Evolutionary conservation across 495 filamentous ascomycete genomes (phyloP).

Genomic region (Rusavskia elegans): DNA sequence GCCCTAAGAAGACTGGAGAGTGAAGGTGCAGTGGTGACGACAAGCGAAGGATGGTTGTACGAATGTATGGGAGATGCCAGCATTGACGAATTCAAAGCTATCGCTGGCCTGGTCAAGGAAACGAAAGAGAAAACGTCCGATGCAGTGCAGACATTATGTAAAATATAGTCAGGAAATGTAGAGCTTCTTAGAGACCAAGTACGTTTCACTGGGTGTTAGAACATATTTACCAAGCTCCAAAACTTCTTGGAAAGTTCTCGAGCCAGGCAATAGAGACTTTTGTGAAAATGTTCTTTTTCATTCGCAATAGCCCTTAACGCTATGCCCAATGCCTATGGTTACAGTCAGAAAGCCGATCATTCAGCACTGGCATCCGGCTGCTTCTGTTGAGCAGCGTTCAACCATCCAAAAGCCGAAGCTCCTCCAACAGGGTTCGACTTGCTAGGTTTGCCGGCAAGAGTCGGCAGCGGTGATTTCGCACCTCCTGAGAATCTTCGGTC

Average conservation of each 20-base stretch:
- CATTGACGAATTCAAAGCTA: constrained; percentile 54
- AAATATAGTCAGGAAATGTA: constrained; percentile 32
- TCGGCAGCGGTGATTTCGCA: constrained; percentile 14
- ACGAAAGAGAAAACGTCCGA: constrained; percentile 47
- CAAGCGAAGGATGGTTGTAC: constrained; percentile 83
- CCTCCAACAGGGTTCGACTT: constrained; percentile 70
- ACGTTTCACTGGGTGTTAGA: too few species aligned
- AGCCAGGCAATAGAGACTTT: not conserved
- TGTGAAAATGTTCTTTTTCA: not conserved
- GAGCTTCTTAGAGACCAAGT: too few species aligned
- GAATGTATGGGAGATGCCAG: constrained; percentile 82
- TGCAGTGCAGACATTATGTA: constrained; percentile 47
- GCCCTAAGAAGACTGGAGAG: constrained; percentile 59
- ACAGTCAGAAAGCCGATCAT: constrained; percentile 1
- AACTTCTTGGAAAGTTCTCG: not conserved
- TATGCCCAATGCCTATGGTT: not conserved
- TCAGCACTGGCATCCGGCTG: constrained; percentile 1
- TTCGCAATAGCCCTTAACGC: not conserved
- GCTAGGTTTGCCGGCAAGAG: constrained; percentile 33
- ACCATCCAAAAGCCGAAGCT: constrained; percentile 94
- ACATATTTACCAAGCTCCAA: too few species aligned
- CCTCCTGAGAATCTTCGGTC: constrained; percentile 16
- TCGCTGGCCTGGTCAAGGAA: constrained; percentile 70
- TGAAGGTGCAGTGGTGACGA: constrained; percentile 69
- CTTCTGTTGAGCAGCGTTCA: constrained; percentile 33